Conservation (phyloP, 2,329 filamentous ascomycete species). For the Moelleriella libera region DNA sequence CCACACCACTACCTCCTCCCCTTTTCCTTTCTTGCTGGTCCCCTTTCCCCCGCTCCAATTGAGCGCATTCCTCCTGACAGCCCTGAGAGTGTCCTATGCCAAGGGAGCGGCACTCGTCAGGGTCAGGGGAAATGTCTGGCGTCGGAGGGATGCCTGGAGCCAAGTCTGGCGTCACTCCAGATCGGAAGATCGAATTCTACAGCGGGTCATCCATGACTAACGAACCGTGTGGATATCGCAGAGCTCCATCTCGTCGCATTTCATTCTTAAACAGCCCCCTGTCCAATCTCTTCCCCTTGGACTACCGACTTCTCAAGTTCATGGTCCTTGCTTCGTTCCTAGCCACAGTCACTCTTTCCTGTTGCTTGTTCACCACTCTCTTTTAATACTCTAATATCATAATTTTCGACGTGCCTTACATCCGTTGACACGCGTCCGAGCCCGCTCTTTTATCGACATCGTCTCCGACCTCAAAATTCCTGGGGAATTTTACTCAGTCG, state of each 20-base stretch:
- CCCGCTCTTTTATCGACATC: conserved; percentile 22
- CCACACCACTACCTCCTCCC: conserved; percentile 5
- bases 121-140: conserved; percentile 3
- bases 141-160: conserved; percentile 5
- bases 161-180: conserved; percentile 10
- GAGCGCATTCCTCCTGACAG: conserved; percentile 13
- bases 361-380: conserved; percentile 37
- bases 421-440: conserved; percentile 16
- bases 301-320: conserved; percentile 14
- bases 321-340: conserved; percentile 31
- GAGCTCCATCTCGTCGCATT: conserved; percentile 26
- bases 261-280: conserved; percentile 30
- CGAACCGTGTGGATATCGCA: conserved; percentile 16
- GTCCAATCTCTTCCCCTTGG: conserved; percentile 28
- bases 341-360: conserved; percentile 45
- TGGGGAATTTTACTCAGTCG: conserved; percentile 34
- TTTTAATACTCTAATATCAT: conserved; percentile 43
- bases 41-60: conserved; percentile 8
- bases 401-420: conserved; percentile 27
- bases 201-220: conserved; percentile 15
- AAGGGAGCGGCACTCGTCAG: conserved; percentile 14
- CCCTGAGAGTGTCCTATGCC: conserved; percentile 9
- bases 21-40: neutral
- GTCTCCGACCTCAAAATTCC: conserved; percentile 32
- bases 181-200: conserved; percentile 6